These are phyloP conservation scores for Fusarium zealandicum DNA, from an alignment of 2,329 filamentous ascomycete genomes.

Conservation along the genomic window DNA sequence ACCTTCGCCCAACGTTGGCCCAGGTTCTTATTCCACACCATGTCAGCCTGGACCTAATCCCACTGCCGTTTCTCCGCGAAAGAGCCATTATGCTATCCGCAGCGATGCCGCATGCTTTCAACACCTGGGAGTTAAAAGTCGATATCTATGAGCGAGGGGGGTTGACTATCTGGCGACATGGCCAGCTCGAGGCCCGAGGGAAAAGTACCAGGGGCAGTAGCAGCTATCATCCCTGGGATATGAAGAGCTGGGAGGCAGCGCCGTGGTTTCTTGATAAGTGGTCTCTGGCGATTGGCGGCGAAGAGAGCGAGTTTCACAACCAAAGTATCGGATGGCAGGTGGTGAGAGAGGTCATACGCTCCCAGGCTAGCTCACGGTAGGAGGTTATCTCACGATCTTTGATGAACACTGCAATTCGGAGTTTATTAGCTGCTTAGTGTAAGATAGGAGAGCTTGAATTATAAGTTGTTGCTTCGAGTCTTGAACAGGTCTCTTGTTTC, in stretches of 20 bases:
- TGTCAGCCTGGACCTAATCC: conserved; percentile 37
- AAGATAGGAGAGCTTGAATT: no score
- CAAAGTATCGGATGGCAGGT: conserved; percentile 37
- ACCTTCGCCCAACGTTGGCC: conserved; percentile 37
- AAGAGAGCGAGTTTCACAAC: conserved; percentile 26
- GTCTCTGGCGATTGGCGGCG: conserved; percentile 30
- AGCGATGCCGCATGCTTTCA: conserved; percentile 31
- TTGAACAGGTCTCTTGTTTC: no score
- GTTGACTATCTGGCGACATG: conserved; percentile 25
- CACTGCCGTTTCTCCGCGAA: conserved; percentile 38
- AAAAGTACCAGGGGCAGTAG: not conserved
- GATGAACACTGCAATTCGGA: no score
- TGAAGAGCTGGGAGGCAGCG: conserved; percentile 41
- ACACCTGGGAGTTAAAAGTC: conserved; percentile 37
- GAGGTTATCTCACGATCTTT: no score
- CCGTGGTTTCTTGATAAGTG: conserved; percentile 43
- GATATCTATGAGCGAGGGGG: conserved; percentile 38
- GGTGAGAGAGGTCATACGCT: conserved; percentile 23
- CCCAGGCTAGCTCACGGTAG: not conserved
- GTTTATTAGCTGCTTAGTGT: no score
- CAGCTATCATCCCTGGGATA: conserved; percentile 39
- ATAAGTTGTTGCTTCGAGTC: no score
- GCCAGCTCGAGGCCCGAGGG: not conserved
- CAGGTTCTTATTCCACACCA: conserved; percentile 42
- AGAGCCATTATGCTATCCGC: conserved; percentile 38